A percentile compares a stretch with the other conserved stretches of the same genome.
Evolutionary conservation across 2,329 filamentous ascomycete genomes (phyloP).

Genomic region (Aaosphaeria pasadenensis): DNA sequence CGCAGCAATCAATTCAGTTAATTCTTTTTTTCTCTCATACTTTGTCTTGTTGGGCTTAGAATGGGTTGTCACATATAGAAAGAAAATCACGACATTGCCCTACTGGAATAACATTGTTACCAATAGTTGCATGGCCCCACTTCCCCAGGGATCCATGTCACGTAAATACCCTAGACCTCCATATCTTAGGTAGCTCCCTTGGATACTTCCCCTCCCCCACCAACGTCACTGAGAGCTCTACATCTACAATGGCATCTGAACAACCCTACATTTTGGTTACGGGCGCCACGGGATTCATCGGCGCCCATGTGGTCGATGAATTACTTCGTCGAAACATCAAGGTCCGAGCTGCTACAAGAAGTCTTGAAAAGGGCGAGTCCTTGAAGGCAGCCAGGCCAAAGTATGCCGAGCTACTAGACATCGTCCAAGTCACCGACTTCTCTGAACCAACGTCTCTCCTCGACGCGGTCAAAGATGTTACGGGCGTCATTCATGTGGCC

Average conservation of each 20-base stretch:
- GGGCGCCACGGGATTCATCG: conserved; percentile 21
- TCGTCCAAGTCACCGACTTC: conserved; percentile 45
- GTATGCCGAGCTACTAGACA: conserved; percentile 37
- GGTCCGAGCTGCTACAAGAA: conserved; percentile 13
- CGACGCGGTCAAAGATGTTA: conserved; percentile 36
- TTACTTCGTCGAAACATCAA: conserved; percentile 8
- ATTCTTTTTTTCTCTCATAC: too few relatives aligned
- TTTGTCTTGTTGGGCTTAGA: too few relatives aligned
- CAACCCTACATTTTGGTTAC: conserved; percentile 15
- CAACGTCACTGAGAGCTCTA: too few relatives aligned
- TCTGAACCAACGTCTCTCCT: conserved; percentile 35
- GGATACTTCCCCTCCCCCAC: too few relatives aligned
- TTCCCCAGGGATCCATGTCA: too few relatives aligned
- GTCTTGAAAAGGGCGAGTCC: conserved; percentile 13
- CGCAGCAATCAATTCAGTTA: too few relatives aligned
- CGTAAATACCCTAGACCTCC: too few relatives aligned
- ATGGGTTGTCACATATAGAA: too few relatives aligned
- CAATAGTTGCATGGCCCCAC: too few relatives aligned
- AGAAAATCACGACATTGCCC: too few relatives aligned
- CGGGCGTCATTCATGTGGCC: conserved; percentile 44
- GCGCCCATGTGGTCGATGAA: conserved; percentile 16
- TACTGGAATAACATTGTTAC: too few relatives aligned
- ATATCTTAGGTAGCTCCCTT: too few relatives aligned
- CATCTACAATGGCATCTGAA: neutral
- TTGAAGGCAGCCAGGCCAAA: conserved; percentile 41